Evolutionary conservation across 73 alveolate species (phyloP), one percentile per base, ranked within the genome.

Genomic region (Strombidium stylifer): DNA sequence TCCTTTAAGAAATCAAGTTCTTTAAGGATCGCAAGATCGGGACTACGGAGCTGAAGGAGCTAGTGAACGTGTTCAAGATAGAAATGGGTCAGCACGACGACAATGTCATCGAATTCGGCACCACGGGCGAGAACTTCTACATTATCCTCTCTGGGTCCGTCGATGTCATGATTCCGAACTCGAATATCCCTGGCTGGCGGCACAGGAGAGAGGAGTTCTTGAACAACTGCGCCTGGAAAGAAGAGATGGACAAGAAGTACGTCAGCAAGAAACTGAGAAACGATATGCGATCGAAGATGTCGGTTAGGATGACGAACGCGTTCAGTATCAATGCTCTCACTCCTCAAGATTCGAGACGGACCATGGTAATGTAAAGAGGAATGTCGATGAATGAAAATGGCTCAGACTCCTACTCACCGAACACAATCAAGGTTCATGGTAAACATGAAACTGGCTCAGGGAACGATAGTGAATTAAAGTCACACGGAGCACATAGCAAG

Each of bases 101-200:
- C 10, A 40, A 54, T 12, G 73, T 69, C 0, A 37, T 69, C 20
- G 73, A 52, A 69, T 69, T 39, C n/a, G 83, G 81, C 21, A n/a
- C n/a, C n/a, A n/a, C 15, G 15, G 91, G 91, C 7, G 77, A 70
- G 19, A 57, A 57, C 51, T 79, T 79, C 40, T 79, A 79, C 35
- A 79, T 79, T 14, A 79, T 72, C 2, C 27, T 79, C 0, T 15
- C 71, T 10, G 91, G 91, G 36, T 25, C 59, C 36, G 85, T 70
- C 12, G 16, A 59, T 7, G 79, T 79, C 41, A 23, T 79, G 71
- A 34, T 81, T 18, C 91, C 85, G 3, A 69, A 69, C 26, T 51
- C 81, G 4, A 71, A 67, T 24, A n/a, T 60, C 5, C 37, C 37
- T 25, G 74, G 42, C 18, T 60, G 37, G 51, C 37, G 42, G 34